Conservation (phyloP, 2,329 filamentous ascomycete genomes). For the Colletotrichum camelliae region DNA sequence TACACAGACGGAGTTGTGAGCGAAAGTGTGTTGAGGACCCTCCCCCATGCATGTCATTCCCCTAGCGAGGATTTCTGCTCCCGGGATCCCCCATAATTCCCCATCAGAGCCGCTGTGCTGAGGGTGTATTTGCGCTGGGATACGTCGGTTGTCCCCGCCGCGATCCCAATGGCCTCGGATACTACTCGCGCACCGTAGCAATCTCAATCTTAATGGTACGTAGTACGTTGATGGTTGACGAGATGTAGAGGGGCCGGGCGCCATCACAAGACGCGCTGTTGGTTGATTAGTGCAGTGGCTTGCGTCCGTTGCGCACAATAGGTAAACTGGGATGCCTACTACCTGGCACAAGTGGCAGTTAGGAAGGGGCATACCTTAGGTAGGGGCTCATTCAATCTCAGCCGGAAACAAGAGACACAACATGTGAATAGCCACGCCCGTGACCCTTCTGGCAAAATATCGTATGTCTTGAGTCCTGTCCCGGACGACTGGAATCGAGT, state of each 20-base stretch:
- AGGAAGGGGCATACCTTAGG: neutral
- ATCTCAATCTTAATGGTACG: neutral
- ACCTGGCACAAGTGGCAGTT: neutral
- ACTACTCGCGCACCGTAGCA: neutral
- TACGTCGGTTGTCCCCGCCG: conserved; percentile 6
- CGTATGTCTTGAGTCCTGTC: conserved; percentile 5
- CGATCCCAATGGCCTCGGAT: neutral
- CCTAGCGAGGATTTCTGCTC: conserved; percentile 1
- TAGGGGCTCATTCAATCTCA: neutral
- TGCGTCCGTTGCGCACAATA: neutral
- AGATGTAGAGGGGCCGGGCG: conserved; percentile 4
- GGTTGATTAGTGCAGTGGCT: neutral
- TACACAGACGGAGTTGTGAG: neutral
- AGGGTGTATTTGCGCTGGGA: neutral
- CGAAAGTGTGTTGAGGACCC: neutral
- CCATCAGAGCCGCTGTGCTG: neutral
- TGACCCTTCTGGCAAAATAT: neutral
- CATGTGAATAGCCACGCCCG: conserved; percentile 9
- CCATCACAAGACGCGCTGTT: conserved; percentile 3
- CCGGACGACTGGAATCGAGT: conserved; percentile 7
- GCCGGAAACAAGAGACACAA: neutral
- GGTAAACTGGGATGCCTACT: neutral
- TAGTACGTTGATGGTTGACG: neutral
- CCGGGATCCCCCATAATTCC: conserved; percentile 1
- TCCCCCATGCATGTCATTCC: neutral